Base-by-base conservation (phyloP, 805 yeast genomes). In the Kuraishia ogatae region DNA sequence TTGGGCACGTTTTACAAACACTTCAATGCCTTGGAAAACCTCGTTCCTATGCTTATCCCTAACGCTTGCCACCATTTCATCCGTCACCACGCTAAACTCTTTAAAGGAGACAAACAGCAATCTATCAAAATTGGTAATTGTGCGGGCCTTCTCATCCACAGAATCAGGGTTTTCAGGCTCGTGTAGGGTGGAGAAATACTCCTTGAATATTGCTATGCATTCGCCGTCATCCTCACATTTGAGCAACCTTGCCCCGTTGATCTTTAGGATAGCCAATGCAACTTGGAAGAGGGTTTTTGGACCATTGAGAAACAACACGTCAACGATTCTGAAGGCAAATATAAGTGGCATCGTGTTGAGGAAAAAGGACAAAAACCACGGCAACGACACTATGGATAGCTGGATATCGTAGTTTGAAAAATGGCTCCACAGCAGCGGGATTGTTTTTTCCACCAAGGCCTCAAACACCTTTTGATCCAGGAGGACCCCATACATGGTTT, bases 401-500 rank as follows among this genome's bases (percentile, higher is more conserved):
- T 96, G 98, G 53, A 94, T 93, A 64, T 94, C 98, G 60, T 85
- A 71, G 53, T 79, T 78, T 2, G 75, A 74, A 50, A 94, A 82
- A 68, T 94, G 97, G 11, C 81, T 87, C 87, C 96, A 88, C 53
- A 94, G 66, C 20, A 88, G 66, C 1, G 99, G 99, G 86, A 94
- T 83, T 0, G 94, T 89, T 55, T 86, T 88, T 65, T 87, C 89
- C 1, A 94, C 96, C 54, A 94, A 77, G 0, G 89, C 81, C 69
- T 94, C 99, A 66, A 94, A 89, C 0, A 94, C 99, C 62, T 84
- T 82, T 72, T 94, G 99, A 66, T 94, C 99, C 43, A 94, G 73
- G 29, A 94, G 72, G 1, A 97, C 94, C 24, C 99, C 99, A 64
- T 93, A 93, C 99, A 94, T 94, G 0, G 97, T 93, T 63, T 84